Evolutionary conservation across 2,329 filamentous ascomycete species (phyloP), one percentile per base, ranked within the genome.

Genomic region (Colletotrichum brevisporum): DNA sequence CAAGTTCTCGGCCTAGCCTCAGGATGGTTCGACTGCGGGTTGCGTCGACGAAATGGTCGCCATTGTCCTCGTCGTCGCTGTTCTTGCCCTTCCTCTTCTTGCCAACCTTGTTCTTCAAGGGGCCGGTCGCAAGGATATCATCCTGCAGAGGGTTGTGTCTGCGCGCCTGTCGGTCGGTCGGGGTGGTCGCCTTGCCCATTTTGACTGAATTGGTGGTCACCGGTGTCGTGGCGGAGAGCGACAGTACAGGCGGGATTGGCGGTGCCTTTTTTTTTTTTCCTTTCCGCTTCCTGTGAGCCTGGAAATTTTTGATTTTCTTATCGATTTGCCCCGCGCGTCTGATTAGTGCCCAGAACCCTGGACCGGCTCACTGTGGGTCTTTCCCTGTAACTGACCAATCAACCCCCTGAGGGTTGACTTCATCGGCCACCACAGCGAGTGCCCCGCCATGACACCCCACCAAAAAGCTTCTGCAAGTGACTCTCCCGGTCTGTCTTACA

Each of bases 141-240:
- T 97, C 93, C 75, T 95, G 92, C 69, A 99, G 91, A 48, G 95
- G 95, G 74, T 97, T 97, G 83, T 98, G 95, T 73, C 93, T 90
- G 76, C 91, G 90, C 74, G 85, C 85, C 78, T 86, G 89, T 73
- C 79, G 83, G 67, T 85, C 85, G 73, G 84, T 86, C 18, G 89
- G 85, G 66, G 88, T 88, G 31, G 85, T 88, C 56, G 91, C 90
- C 84, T 97, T 97, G 45, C 94, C 94, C 95, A 97, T 97, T 69
- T 60, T 69, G 50, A 53, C 24, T 27, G 36, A 61, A 73, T 83
- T 74, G 55, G 31, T 74, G 55, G 31, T 47, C 41, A 55, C 41
- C 24, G 51, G 45, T 54, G 51, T 60, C 48, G 66, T 66, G 41
- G 50, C 50, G 66, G 54, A 69, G 62, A 56, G 24, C 54, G 55